phyloP scores from a whole-genome alignment of 2,329 filamentous ascomycete species.

The Pyricularia pennisetigena region DNA sequence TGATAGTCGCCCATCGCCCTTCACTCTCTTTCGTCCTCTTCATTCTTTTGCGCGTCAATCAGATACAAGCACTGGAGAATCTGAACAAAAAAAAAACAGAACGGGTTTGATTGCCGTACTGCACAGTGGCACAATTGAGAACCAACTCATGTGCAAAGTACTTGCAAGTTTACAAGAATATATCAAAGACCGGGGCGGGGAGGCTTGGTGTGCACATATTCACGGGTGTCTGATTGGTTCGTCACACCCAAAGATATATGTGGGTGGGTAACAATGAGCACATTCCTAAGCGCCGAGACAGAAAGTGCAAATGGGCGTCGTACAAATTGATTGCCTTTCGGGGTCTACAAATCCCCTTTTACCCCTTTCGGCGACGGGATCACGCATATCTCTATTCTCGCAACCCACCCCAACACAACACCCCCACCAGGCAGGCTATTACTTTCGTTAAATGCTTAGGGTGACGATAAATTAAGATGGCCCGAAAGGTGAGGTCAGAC shows the following conservation, averaged over 20 bases:
- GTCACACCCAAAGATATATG: background rate
- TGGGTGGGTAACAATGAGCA: background rate
- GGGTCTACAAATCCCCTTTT: background rate
- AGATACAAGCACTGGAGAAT: background rate
- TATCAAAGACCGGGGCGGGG: background rate
- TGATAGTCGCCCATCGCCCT: background rate
- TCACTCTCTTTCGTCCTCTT: background rate
- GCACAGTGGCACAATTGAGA: background rate
- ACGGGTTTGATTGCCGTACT: background rate
- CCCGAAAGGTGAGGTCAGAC: background rate
- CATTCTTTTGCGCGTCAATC: background rate
- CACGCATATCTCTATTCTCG: background rate
- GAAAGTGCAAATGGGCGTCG: background rate
- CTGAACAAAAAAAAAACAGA: too few relatives aligned
- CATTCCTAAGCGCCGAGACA: background rate
- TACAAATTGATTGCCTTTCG: background rate
- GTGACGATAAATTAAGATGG: background rate
- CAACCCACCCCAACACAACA: background rate
- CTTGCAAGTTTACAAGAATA: background rate
- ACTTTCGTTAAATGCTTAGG: background rate
- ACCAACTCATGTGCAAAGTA: background rate
- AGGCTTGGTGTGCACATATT: background rate
- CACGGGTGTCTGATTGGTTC: background rate
- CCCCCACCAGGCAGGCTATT: background rate
- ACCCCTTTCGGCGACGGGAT: background rate